A percentile compares a stretch with the other conserved stretches of the same genome.
These are phyloP conservation scores for Boletus coffeatus DNA, from an alignment of 1,284 basidiomycete genomes.

Conservation along the genomic window DNA sequence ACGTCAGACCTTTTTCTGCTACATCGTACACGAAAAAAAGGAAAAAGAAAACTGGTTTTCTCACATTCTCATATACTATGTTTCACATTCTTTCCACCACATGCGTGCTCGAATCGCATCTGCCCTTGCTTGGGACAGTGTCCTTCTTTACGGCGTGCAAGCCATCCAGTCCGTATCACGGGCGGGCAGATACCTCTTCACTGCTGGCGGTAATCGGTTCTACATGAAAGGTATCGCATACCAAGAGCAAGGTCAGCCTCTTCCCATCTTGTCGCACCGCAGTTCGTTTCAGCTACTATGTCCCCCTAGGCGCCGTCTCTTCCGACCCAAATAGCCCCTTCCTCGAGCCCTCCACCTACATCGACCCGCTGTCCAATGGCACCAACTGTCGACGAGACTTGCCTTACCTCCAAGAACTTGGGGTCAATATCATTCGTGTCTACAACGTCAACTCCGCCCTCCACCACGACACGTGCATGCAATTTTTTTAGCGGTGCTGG, in stretches of 20 bases:
- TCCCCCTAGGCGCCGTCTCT: slow-evolving; percentile 40
- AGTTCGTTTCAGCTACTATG: not conserved
- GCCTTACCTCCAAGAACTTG: slow-evolving; percentile 64
- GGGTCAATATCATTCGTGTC: slow-evolving; percentile 74
- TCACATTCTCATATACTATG: too few species aligned
- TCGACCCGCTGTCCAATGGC: slow-evolving; percentile 70
- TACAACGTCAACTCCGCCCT: slow-evolving; percentile 80
- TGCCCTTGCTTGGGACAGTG: slow-evolving; percentile 19
- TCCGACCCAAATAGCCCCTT: slow-evolving; percentile 59
- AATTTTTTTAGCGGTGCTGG: slow-evolving; percentile 64
- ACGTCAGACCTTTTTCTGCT: too few species aligned
- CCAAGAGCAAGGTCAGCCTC: slow-evolving; percentile 69
- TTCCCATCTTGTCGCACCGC: not conserved
- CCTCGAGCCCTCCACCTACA: slow-evolving; percentile 71
- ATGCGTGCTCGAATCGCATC: slow-evolving; percentile 20
- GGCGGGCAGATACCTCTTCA: slow-evolving; percentile 76
- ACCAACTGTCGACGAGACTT: slow-evolving; percentile 75
- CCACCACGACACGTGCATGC: slow-evolving; percentile 88
- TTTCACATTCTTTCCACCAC: not conserved
- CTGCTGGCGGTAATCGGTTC: slow-evolving; percentile 67
- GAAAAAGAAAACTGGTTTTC: too few species aligned
- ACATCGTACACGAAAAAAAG: too few species aligned
- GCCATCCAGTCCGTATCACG: slow-evolving; percentile 60
- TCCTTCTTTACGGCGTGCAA: slow-evolving; percentile 36
- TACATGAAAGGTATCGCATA: slow-evolving; percentile 92